Evolutionary conservation across 2,329 filamentous ascomycete genomes (phyloP).

Genomic region (Apiospora aurea): DNA sequence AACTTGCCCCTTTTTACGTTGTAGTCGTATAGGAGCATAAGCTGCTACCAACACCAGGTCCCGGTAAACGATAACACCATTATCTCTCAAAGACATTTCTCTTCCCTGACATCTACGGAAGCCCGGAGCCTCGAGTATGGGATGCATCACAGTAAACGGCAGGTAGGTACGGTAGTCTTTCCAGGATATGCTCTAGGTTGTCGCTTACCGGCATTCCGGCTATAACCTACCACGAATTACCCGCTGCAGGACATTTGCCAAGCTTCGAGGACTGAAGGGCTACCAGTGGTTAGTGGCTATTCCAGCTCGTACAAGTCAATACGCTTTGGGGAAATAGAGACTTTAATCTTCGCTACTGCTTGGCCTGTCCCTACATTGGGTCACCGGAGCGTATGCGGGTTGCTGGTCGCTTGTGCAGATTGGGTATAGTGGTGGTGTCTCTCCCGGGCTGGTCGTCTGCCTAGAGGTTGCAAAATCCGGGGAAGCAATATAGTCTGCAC

Average conservation of each 20-base stretch:
- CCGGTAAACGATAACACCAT: background rate
- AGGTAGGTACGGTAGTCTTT: background rate
- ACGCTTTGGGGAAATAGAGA: background rate
- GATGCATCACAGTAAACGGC: background rate
- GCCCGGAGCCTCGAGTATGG: background rate
- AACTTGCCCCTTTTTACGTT: background rate
- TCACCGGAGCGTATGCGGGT: background rate
- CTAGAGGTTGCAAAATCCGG: background rate
- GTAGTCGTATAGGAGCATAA: background rate
- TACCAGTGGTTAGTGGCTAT: background rate
- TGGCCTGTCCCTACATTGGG: background rate
- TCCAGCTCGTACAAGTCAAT: background rate
- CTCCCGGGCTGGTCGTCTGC: background rate
- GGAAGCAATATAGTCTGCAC: background rate
- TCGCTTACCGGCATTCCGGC: background rate
- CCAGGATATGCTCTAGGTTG: background rate
- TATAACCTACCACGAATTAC: background rate
- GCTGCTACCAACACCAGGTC: background rate
- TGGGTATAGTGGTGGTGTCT: background rate
- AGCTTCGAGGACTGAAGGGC: background rate
- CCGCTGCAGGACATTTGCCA: slow-evolving; percentile 20
- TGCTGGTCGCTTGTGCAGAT: background rate
- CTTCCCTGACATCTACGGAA: background rate
- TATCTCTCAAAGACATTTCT: background rate
- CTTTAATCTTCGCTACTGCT: background rate